phyloP scores from a whole-genome alignment of 257 asterid species.

The Solanum appendiculatum region DNA sequence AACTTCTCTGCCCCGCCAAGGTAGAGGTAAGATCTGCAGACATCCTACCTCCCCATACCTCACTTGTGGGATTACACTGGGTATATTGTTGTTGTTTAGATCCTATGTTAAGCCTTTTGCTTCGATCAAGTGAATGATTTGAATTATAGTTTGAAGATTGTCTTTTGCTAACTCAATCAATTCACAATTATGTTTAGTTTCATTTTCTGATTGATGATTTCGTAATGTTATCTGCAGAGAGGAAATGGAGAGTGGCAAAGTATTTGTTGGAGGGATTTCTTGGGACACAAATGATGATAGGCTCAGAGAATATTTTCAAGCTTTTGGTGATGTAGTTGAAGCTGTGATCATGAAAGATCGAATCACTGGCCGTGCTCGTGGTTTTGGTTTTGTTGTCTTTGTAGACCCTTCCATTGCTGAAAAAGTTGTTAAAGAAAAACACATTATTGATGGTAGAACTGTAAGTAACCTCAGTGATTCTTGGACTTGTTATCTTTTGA shows the following conservation, averaged over 20 bases:
- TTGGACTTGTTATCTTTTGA: neutral
- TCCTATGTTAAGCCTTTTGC: neutral
- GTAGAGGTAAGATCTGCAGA: neutral
- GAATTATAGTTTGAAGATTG: neutral
- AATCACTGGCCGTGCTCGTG: slow-evolving; percentile 64
- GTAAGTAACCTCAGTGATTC: slow-evolving; percentile 21
- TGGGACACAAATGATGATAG: slow-evolving; percentile 70
- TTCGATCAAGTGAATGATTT: slow-evolving; percentile 1
- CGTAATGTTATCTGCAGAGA: slow-evolving; percentile 15
- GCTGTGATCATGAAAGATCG: slow-evolving; percentile 71
- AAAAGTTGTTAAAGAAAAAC: slow-evolving; percentile 48
- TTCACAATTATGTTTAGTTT: neutral
- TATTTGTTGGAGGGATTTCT: slow-evolving; percentile 68
- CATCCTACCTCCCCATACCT: neutral
- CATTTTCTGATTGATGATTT: slow-evolving; percentile 3
- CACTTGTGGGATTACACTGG: neutral
- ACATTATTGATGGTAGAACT: slow-evolving; percentile 56
- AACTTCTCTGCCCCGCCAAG: neutral
- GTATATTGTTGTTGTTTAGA: neutral
- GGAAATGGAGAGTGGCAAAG: slow-evolving; percentile 50
- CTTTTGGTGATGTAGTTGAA: slow-evolving; percentile 58
- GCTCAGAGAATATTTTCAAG: slow-evolving; percentile 43
- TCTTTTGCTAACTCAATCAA: neutral
- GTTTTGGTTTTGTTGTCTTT: slow-evolving; percentile 62
- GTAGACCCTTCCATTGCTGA: slow-evolving; percentile 54